A percentile compares a stretch with the other conserved stretches of the same genome.
phyloP scores from a whole-genome alignment of 1,284 basidiomycete species.

The Hortiboletus rubellus region DNA sequence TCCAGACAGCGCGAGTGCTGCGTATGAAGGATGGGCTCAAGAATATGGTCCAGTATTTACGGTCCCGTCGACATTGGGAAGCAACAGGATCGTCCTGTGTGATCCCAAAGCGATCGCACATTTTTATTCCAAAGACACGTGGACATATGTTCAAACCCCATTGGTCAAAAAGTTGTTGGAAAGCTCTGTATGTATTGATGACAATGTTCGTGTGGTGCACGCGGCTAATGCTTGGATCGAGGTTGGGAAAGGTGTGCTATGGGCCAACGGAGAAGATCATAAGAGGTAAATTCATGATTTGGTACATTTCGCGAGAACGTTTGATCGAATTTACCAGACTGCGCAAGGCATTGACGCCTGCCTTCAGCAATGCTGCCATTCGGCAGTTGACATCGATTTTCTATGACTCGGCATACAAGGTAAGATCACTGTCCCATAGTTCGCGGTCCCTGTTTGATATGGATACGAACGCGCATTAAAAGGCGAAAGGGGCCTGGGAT shows the following conservation, averaged over 20 bases:
- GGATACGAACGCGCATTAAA: neutral
- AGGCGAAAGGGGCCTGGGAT: constrained; percentile 53
- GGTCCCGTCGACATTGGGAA: constrained; percentile 44
- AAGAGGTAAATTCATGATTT: constrained; percentile 1
- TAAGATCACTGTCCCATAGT: constrained; percentile 13
- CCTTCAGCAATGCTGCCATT: constrained; percentile 5
- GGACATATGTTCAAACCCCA: constrained; percentile 43
- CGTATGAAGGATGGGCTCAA: constrained; percentile 1
- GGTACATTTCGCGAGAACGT: too few species aligned
- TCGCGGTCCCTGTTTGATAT: neutral
- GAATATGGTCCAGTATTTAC: neutral
- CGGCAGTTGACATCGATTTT: constrained; percentile 10
- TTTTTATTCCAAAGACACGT: constrained; percentile 40
- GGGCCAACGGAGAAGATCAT: constrained; percentile 18
- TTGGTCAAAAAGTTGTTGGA: constrained; percentile 37
- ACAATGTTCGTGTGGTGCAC: neutral
- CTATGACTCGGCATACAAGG: constrained; percentile 47
- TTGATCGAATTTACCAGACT: constrained; percentile 31
- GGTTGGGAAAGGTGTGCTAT: constrained; percentile 16
- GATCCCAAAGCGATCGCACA: constrained; percentile 45
- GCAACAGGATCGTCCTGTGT: constrained; percentile 4
- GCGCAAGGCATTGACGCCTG: constrained; percentile 27
- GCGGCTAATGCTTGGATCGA: neutral
- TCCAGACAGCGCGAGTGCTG: too few species aligned
- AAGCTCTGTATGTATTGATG: constrained; percentile 39